Conservation (phyloP, 1,139 yeast species). For the Eremothecium coryli region DNA sequence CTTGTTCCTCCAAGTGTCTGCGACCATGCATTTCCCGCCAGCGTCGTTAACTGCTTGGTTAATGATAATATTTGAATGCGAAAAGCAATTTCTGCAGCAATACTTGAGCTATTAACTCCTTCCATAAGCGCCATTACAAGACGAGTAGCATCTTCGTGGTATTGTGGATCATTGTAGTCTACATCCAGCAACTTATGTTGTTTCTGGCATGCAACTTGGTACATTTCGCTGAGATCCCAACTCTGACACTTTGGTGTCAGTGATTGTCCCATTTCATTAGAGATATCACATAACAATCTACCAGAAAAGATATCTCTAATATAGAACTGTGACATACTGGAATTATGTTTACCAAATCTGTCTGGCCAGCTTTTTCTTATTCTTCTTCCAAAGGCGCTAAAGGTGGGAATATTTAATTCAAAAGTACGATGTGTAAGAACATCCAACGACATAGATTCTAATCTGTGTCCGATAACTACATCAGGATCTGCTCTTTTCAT, state of each 20-base stretch:
- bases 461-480: slow-evolving; percentile 76
- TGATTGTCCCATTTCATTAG: slow-evolving; percentile 92
- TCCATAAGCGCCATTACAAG: slow-evolving; percentile 65
- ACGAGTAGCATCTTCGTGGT: slow-evolving; percentile 58
- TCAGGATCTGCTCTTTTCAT: slow-evolving; percentile 79
- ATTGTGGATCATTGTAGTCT: slow-evolving; percentile 58
- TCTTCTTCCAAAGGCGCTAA: slow-evolving; percentile 83
- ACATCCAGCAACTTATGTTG: slow-evolving; percentile 58
- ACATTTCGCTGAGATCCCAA: slow-evolving; percentile 95
- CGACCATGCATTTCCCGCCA: slow-evolving; percentile 98
- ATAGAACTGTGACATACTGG: slow-evolving; percentile 37
- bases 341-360: slow-evolving; percentile 47
- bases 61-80: slow-evolving; percentile 77
- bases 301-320: slow-evolving; percentile 74
- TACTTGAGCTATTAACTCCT: slow-evolving; percentile 55
- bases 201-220: slow-evolving; percentile 59
- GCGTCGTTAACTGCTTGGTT: slow-evolving; percentile 81
- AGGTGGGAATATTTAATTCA: slow-evolving; percentile 59
- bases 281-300: slow-evolving; percentile 81
- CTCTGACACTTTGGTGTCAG: slow-evolving; percentile 85
- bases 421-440: slow-evolving; percentile 75
- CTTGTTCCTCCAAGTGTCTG: slow-evolving; percentile 91
- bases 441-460: slow-evolving; percentile 72
- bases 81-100: slow-evolving; percentile 72
- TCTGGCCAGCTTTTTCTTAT: slow-evolving; percentile 69